Conservation (phyloP, 2,329 filamentous ascomycete genomes). For the Cordyceps tenuipes region DNA sequence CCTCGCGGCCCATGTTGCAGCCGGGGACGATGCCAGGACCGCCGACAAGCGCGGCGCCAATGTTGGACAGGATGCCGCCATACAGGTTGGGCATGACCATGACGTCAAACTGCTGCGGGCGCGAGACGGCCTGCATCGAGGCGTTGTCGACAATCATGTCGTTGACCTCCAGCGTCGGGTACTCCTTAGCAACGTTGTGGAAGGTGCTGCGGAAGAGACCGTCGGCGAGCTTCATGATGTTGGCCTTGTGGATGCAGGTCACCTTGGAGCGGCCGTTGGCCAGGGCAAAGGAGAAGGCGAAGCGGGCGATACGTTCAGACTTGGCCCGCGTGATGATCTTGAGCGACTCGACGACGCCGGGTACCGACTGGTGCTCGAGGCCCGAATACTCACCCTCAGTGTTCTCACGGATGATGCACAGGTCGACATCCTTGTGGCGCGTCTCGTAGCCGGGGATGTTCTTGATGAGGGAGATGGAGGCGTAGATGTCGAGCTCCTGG, state of each 20-base stretch:
- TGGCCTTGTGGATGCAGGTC: constrained; percentile 99
- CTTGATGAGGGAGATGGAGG: constrained; percentile 95
- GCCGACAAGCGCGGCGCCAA: constrained; percentile 92
- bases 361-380: constrained; percentile 95
- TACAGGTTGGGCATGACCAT: constrained; percentile 99
- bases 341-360: constrained; percentile 94
- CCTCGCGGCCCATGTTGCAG: constrained; percentile 98
- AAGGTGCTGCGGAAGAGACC: constrained; percentile 98
- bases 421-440: constrained; percentile 92
- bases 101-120: constrained; percentile 97
- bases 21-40: constrained; percentile 95
- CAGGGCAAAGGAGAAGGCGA: constrained; percentile 94
- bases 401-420: constrained; percentile 99
- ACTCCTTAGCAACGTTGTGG: constrained; percentile 87
- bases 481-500: constrained; percentile 99
- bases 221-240: constrained; percentile 99
- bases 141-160: constrained; percentile 99
- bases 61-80: constrained; percentile 98
- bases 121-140: constrained; percentile 96
- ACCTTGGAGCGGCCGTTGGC: constrained; percentile 99
- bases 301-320: constrained; percentile 98
- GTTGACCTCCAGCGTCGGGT: constrained; percentile 89
- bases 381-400: constrained; percentile 99
- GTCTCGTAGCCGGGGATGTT: constrained; percentile 99
- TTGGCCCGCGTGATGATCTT: constrained; percentile 99